These are phyloP conservation scores for Cutaneotrichosporon spelunceum DNA, from an alignment of 1,284 basidiomycete species.

Conservation along the genomic window DNA sequence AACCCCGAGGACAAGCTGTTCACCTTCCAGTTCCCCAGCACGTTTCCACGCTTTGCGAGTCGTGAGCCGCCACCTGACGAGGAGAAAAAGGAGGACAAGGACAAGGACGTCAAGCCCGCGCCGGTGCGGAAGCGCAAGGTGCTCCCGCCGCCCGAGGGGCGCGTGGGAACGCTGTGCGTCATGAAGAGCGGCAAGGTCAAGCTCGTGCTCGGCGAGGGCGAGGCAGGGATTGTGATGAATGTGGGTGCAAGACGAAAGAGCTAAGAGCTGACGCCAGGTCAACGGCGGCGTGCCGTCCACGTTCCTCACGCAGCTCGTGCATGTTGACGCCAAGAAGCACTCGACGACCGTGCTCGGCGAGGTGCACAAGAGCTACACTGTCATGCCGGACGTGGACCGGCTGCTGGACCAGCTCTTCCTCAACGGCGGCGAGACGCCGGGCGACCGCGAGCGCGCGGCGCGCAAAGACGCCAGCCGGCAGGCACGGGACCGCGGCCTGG, in stretches of 20 bases:
- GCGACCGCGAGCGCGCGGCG: constrained; percentile 37
- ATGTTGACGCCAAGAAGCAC: constrained; percentile 63
- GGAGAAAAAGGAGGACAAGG: constrained; percentile 23
- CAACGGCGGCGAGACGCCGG: constrained; percentile 46
- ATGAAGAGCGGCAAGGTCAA: constrained; percentile 81
- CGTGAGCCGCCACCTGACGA: constrained; percentile 12
- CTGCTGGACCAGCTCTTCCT: constrained; percentile 67
- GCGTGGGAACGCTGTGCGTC: constrained; percentile 76
- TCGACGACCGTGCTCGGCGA: constrained; percentile 71
- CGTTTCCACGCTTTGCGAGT: constrained; percentile 71
- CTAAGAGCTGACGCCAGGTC: constrained; percentile 58
- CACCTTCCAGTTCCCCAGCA: constrained; percentile 88
- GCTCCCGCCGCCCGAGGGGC: constrained; percentile 61
- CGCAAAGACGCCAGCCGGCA: not conserved
- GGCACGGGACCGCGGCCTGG: constrained; percentile 23
- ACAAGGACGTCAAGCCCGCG: constrained; percentile 35
- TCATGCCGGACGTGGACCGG: constrained; percentile 77
- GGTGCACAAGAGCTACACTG: constrained; percentile 77
- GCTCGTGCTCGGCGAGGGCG: constrained; percentile 74
- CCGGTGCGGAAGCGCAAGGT: constrained; percentile 31
- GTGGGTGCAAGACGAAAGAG: constrained; percentile 54
- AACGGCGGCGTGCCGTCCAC: constrained; percentile 78
- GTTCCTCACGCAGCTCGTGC: constrained; percentile 83
- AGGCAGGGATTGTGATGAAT: constrained; percentile 76
- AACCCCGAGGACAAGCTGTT: constrained; percentile 67